Evolutionary conservation across 768 basidiomycete genomes (phyloP).

Genomic region (Postia placenta): DNA sequence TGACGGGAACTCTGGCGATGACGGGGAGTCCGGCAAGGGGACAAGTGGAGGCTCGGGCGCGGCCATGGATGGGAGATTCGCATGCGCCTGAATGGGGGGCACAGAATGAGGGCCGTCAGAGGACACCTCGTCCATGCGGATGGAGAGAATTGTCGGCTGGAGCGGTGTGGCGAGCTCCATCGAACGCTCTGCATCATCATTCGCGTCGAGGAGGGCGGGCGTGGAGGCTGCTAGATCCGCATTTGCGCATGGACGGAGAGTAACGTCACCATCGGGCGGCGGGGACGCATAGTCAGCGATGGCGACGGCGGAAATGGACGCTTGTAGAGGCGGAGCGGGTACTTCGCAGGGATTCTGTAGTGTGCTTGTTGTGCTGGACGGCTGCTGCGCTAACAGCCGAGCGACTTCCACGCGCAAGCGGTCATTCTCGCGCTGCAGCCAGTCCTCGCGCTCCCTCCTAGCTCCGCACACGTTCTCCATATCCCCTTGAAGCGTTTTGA

Average conservation of each 20-base stretch:
- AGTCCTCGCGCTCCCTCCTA: background rate
- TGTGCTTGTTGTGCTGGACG: background rate
- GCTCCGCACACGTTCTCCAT: background rate
- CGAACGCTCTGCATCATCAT: slow-evolving; percentile 11
- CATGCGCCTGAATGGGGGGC: background rate
- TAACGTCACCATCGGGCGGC: no score
- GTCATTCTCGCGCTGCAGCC: slow-evolving; percentile 1
- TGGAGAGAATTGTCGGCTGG: slow-evolving; percentile 13
- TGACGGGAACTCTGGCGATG: background rate
- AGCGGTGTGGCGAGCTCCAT: slow-evolving; percentile 19
- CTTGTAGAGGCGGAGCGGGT: no score
- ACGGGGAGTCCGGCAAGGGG: background rate
- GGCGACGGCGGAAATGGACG: no score
- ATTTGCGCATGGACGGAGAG: no score
- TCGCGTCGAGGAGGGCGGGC: no score
- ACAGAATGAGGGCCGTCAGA: background rate
- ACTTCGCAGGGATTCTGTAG: background rate
- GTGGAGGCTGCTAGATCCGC: no score
- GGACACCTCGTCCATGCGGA: slow-evolving; percentile 11
- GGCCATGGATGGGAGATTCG: background rate
- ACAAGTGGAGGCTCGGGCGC: slow-evolving; percentile 5
- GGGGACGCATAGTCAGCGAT: no score
- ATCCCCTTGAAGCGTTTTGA: background rate
- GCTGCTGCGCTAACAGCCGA: background rate
- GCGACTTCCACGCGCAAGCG: background rate